phyloP scores from a whole-genome alignment of 768 basidiomycete genomes.

The Tulasnella sp. region DNA sequence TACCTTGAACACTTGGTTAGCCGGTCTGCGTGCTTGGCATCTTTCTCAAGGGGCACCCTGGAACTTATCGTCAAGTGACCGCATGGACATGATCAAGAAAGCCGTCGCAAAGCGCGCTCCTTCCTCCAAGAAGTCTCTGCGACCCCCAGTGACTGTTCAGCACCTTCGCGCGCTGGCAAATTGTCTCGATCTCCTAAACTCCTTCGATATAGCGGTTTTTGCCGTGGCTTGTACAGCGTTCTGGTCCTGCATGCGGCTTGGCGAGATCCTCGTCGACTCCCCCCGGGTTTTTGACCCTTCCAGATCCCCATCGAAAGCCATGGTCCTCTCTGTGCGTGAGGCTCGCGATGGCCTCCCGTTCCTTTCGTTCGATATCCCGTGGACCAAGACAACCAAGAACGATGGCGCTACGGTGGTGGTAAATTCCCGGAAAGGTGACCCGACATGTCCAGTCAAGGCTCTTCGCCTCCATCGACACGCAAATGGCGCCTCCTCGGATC shows the following conservation, averaged over 20 bases:
- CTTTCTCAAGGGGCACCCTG: background rate
- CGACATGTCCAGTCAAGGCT: background rate
- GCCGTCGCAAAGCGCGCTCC: background rate
- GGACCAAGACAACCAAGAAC: constrained; percentile 7
- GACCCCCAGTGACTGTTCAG: background rate
- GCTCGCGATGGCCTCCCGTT: background rate
- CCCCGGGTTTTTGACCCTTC: background rate
- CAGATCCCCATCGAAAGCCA: background rate
- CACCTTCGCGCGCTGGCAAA: background rate
- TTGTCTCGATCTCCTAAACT: background rate
- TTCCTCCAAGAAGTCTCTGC: background rate
- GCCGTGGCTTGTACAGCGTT: background rate
- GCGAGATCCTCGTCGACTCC: background rate
- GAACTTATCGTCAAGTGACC: background rate
- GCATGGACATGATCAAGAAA: background rate
- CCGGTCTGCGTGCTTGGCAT: background rate
- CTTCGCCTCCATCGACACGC: background rate
- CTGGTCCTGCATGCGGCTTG: background rate
- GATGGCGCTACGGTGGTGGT: background rate
- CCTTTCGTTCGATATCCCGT: background rate
- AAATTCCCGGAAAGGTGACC: background rate
- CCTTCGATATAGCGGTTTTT: background rate
- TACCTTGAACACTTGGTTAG: background rate
- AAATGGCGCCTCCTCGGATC: background rate
- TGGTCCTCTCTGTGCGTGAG: background rate